These are phyloP conservation scores for Jimgerdemannia lactiflua DNA, from an alignment of 192 early-diverging fungal genomes.

Conservation along the genomic window DNA sequence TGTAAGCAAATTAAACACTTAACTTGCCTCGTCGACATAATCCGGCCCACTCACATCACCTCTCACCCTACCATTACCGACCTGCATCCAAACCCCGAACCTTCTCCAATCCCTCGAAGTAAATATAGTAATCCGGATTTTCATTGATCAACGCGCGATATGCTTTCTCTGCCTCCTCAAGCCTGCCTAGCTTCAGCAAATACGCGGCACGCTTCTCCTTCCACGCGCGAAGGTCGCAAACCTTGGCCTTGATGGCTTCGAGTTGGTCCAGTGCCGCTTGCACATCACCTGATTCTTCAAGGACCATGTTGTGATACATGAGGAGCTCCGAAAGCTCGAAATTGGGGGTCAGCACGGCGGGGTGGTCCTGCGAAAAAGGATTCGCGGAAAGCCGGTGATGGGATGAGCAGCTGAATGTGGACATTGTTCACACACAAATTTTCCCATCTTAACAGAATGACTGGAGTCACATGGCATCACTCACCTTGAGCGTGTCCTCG, in stretches of 20 bases:
- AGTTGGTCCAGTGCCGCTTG: slow-evolving; percentile 76
- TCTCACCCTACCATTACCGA: slow-evolving; percentile 23
- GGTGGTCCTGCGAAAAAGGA: slow-evolving; percentile 22
- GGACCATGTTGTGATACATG: slow-evolving; percentile 82
- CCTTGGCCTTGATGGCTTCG: slow-evolving; percentile 64
- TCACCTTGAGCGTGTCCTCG: slow-evolving; percentile 67
- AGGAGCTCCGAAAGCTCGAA: slow-evolving; percentile 81
- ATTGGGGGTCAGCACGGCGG: slow-evolving; percentile 19
- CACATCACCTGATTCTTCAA: slow-evolving; percentile 82
- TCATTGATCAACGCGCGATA: slow-evolving; percentile 73
- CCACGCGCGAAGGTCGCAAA: slow-evolving; percentile 72
- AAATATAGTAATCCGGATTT: slow-evolving; percentile 80
- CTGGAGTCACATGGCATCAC: neutral
- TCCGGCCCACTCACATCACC: too few species aligned
- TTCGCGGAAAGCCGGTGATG: too few species aligned
- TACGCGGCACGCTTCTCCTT: slow-evolving; percentile 75
- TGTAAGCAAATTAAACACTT: slow-evolving; percentile 2
- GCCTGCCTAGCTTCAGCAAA: slow-evolving; percentile 61
- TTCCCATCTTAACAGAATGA: slow-evolving; percentile 1
- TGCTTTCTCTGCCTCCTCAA: slow-evolving; percentile 68
- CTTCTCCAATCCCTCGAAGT: slow-evolving; percentile 64
- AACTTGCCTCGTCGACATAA: too few species aligned
- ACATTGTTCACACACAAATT: too few species aligned
- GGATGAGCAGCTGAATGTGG: too few species aligned
- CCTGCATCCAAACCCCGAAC: slow-evolving; percentile 48